Conservation (phyloP, 2,329 filamentous ascomycete genomes). For the Penicillium sp. region DNA sequence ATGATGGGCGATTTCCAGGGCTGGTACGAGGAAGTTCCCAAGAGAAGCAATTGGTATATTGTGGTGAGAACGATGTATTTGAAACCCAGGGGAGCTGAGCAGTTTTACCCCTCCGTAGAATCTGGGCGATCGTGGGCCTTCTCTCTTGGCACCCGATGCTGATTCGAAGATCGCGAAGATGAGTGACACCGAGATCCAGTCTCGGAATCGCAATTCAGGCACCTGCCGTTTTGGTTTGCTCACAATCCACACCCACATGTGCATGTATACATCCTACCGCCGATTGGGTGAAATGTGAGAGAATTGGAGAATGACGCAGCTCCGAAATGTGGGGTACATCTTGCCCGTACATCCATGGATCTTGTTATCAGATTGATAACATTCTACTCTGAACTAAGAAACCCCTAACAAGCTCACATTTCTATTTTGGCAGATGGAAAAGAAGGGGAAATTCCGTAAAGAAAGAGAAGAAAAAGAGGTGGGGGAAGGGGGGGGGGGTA, state of each 20-base stretch:
- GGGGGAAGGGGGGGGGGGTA: too few relatives aligned
- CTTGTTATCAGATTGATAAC: too few relatives aligned
- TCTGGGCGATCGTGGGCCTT: constrained; percentile 16
- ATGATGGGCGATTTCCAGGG: constrained; percentile 23
- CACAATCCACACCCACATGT: not conserved
- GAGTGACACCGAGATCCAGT: constrained; percentile 5
- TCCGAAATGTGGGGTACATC: not conserved
- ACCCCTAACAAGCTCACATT: too few relatives aligned
- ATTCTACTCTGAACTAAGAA: too few relatives aligned
- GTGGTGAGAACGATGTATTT: not conserved
- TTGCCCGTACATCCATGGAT: too few relatives aligned
- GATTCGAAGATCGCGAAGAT: constrained; percentile 15
- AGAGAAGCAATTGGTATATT: not conserved
- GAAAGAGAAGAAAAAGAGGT: too few relatives aligned
- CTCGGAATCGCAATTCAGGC: not conserved
- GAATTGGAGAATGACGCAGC: not conserved
- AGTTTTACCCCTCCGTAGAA: constrained; percentile 17
- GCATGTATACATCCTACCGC: not conserved
- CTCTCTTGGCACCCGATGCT: constrained; percentile 16
- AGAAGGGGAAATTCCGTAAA: too few relatives aligned
- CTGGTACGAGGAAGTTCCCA: not conserved
- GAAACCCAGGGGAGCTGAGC: constrained; percentile 1
- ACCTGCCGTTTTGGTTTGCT: not conserved
- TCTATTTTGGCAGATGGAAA: too few relatives aligned
- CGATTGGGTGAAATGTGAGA: not conserved